Evolutionary conservation across 495 filamentous ascomycete genomes (phyloP).

Genomic region (Neurospora sp.): DNA sequence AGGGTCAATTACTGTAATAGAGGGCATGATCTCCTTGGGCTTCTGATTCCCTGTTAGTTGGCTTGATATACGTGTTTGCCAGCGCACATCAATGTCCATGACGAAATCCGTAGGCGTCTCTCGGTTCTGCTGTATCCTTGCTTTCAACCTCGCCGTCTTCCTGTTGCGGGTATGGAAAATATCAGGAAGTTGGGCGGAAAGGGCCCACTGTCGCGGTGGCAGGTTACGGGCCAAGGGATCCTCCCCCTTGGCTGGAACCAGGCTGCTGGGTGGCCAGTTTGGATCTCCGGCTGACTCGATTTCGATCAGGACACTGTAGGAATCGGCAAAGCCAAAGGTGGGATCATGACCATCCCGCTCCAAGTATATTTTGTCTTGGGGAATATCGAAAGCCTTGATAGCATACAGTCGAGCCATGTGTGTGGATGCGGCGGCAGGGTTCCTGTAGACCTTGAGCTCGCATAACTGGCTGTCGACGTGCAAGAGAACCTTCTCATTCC

Average conservation of each 20-base stretch:
- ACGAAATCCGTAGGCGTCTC: slow-evolving; percentile 24
- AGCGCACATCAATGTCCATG: slow-evolving; percentile 39
- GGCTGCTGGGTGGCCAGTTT: slow-evolving; percentile 39
- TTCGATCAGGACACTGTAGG: slow-evolving; percentile 36
- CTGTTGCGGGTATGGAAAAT: slow-evolving; percentile 28
- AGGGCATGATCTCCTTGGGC: slow-evolving; percentile 19
- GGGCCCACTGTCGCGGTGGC: slow-evolving; percentile 26
- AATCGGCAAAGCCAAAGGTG: slow-evolving; percentile 32
- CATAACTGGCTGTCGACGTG: slow-evolving; percentile 39
- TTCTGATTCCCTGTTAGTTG: slow-evolving; percentile 9
- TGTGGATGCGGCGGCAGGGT: slow-evolving; percentile 24
- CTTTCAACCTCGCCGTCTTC: slow-evolving; percentile 25
- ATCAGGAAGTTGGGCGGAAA: slow-evolving; percentile 29
- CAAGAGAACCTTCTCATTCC: slow-evolving; percentile 19
- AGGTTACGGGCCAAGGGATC: slow-evolving; percentile 12
- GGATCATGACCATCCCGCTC: slow-evolving; percentile 28
- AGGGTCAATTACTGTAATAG: slow-evolving; percentile 18
- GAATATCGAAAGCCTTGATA: slow-evolving; percentile 35
- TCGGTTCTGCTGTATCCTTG: slow-evolving; percentile 22
- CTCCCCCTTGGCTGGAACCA: slow-evolving; percentile 20
- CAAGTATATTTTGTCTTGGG: slow-evolving; percentile 35
- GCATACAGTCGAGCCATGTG: slow-evolving; percentile 35
- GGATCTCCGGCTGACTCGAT: slow-evolving; percentile 35
- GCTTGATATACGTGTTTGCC: slow-evolving; percentile 25
- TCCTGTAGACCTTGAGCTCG: slow-evolving; percentile 34